Evolutionary conservation across 2,329 filamentous ascomycete genomes (phyloP), one percentile per base, ranked within the genome.

Genomic region (Arachnomyces sp.): DNA sequence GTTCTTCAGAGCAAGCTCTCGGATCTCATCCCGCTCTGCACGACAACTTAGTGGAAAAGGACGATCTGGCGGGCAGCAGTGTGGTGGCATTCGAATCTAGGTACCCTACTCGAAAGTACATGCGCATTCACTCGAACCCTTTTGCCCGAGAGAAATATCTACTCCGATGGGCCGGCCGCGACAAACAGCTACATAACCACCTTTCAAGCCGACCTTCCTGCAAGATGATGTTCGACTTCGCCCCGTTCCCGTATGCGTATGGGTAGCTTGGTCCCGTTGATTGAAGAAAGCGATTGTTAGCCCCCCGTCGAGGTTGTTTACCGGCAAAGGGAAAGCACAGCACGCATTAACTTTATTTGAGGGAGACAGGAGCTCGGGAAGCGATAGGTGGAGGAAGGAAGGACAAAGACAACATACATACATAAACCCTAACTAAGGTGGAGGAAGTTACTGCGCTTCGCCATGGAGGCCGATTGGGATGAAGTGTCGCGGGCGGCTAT

Each of bases 401-500:
- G 3, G n/a, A 16, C 6, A 16, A 18, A n/a, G 29, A 34, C 2
- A 13, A 28, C 17, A n/a, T n/a, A n/a, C n/a, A n/a, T n/a, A n/a
- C n/a, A n/a, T n/a, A n/a, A n/a, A n/a, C n/a, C n/a, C n/a, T n/a
- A n/a, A 28, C 12, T 34, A 16, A 32, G 14, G 30, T 30, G 15
- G 16, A 34, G 20, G 31, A 14, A n/a, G n/a, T n/a, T n/a, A n/a
- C n/a, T n/a, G n/a, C 12, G 31, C 16, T 40, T 15, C 39, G 51
- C 44, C 44, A 70, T 70, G 67, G 67, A 69, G 56, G 63, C 65
- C 45, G 67, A 70, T 47, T 70, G 65, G 60, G 58, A 64, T 57
- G 60, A 94, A 82, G 79, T 94, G 64, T 78, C 80, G 64, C 83
- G 87, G 64, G 79, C 92, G 66, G 76, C 80, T 60, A 78, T 93